phyloP scores from a whole-genome alignment of 805 yeast species.

The Ogataea methylovora region DNA sequence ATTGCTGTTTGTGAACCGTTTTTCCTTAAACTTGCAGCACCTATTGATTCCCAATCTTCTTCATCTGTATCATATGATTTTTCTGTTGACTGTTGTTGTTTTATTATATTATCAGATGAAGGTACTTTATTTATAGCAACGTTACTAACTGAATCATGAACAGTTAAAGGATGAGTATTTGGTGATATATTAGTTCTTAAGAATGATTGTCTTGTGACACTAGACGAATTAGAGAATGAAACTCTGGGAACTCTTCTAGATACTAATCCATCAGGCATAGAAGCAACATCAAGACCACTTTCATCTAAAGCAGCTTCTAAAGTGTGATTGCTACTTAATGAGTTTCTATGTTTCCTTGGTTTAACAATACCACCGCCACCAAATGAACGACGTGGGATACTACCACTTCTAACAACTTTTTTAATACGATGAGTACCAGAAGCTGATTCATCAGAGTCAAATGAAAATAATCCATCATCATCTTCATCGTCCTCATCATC shows the following conservation, averaged over 20 bases:
- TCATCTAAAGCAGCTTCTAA: background rate
- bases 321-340: constrained; percentile 16
- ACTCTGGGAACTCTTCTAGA: constrained; percentile 23
- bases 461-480: constrained; percentile 23
- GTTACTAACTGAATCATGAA: constrained; percentile 20
- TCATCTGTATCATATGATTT: constrained; percentile 75
- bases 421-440: constrained; percentile 2
- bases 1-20: constrained; percentile 14
- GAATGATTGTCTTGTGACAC: constrained; percentile 31
- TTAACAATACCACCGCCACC: constrained; percentile 22
- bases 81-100: background rate
- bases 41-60: constrained; percentile 93
- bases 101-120: constrained; percentile 13
- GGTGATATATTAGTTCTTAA: constrained; percentile 26
- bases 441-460: constrained; percentile 15
- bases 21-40: constrained; percentile 54
- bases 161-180: constrained; percentile 15
- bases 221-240: constrained; percentile 26
- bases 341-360: constrained; percentile 26
- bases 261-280: constrained; percentile 18
- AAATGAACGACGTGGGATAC: constrained; percentile 19
- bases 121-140: constrained; percentile 11
- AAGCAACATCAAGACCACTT: constrained; percentile 13
- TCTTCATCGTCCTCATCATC: constrained; percentile 32
- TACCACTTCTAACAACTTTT: background rate